phyloP scores from a whole-genome alignment of 192 early-diverging fungal species.

The Coemansia sp. region DNA sequence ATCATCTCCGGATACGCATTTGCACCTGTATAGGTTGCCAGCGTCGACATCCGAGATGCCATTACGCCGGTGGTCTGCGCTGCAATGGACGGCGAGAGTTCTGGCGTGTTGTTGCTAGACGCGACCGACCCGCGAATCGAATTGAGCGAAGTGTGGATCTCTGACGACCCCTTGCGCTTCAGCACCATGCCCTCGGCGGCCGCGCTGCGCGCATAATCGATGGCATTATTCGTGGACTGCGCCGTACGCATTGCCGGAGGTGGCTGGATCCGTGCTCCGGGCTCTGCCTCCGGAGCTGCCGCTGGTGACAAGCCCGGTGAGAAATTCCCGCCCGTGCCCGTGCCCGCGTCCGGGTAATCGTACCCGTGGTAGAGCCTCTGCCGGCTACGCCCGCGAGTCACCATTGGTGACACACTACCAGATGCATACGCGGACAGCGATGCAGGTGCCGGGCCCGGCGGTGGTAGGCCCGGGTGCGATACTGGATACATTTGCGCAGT shows the following conservation, averaged over 20 bases:
- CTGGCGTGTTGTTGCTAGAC: constrained; percentile 2
- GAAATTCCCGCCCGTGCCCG: constrained; percentile 4
- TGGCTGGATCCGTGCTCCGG: not conserved
- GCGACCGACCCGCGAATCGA: constrained; percentile 6
- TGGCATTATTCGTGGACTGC: constrained; percentile 11
- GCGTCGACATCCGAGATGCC: too few relatives aligned
- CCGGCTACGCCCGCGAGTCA: constrained; percentile 23
- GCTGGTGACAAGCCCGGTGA: constrained; percentile 8
- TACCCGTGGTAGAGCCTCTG: constrained; percentile 25
- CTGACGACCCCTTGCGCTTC: constrained; percentile 9
- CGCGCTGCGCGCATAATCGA: constrained; percentile 3
- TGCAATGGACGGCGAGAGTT: constrained; percentile 1
- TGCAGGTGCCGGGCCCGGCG: constrained; percentile 24
- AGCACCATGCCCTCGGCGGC: constrained; percentile 2
- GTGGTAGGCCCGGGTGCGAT: constrained; percentile 40
- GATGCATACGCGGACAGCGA: constrained; percentile 18
- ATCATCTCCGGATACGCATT: constrained; percentile 36
- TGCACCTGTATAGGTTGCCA: constrained; percentile 30
- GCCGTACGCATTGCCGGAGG: constrained; percentile 15
- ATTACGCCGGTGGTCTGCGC: not conserved
- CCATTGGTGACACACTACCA: constrained; percentile 11
- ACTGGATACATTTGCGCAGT: constrained; percentile 24
- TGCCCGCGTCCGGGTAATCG: constrained; percentile 27
- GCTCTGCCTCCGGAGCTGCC: not conserved
- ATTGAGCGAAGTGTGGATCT: not conserved